These are phyloP conservation scores for Kalanchoe fedtschenkoi DNA, from an alignment of 164 flowering plant genomes.

Conservation along the genomic window DNA sequence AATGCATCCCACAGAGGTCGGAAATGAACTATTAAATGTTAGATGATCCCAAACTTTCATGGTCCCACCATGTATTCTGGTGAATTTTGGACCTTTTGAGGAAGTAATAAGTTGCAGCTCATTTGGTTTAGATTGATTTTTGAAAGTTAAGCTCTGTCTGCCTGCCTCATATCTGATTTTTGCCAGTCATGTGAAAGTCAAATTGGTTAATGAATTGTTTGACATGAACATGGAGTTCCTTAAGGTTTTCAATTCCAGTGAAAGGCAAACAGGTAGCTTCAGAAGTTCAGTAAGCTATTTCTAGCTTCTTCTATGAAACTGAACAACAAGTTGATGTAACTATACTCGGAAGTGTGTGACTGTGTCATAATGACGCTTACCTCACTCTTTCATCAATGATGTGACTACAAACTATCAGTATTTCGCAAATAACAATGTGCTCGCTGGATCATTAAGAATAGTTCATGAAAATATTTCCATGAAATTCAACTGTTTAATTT, in stretches of 20 bases:
- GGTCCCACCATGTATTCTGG: no score
- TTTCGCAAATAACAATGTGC: no score
- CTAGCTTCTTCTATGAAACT: not conserved
- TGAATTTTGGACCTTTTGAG: no score
- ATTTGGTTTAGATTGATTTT: not conserved
- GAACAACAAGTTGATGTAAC: no score
- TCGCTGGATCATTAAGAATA: no score
- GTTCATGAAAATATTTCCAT: no score
- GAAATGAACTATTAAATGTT: not conserved
- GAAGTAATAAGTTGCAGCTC: not conserved
- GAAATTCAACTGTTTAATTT: not conserved
- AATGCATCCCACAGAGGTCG: not conserved
- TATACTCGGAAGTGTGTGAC: no score
- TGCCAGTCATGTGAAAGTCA: not conserved
- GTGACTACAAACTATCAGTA: no score
- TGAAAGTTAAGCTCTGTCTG: not conserved
- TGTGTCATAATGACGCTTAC: not conserved
- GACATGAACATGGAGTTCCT: not conserved
- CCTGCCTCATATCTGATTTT: not conserved
- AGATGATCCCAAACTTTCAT: not conserved
- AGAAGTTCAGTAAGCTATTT: not conserved
- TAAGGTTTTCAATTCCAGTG: not conserved
- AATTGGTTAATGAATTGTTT: not conserved
- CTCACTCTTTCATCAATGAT: no score
- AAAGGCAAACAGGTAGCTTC: not conserved